A percentile compares a stretch with the other conserved stretches of the same genome.
Evolutionary conservation across 2,329 filamentous ascomycete species (phyloP).

Genomic region (Dryadomyces quercus-mongolicae): DNA sequence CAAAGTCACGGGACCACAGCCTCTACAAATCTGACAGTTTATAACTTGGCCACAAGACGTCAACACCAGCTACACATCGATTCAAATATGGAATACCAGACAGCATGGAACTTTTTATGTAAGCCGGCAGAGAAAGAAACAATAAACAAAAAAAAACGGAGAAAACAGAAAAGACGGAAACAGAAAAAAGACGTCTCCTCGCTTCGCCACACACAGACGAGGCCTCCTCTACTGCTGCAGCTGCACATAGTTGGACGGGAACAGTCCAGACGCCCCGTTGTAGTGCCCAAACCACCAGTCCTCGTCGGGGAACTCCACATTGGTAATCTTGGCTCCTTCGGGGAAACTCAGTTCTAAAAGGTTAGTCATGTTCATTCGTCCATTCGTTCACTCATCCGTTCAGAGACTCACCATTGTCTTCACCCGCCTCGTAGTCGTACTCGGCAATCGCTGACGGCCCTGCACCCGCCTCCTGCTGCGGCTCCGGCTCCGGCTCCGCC

Average conservation of each 20-base stretch:
- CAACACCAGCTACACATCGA: too few relatives aligned
- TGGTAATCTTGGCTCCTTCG: conserved; percentile 70
- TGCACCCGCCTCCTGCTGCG: conserved; percentile 18
- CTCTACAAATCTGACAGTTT: too few relatives aligned
- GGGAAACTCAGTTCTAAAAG: conserved; percentile 65
- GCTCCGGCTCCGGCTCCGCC: conserved; percentile 13
- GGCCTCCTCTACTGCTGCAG: conserved; percentile 23
- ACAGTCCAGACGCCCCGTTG: conserved; percentile 68
- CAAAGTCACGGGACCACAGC: too few relatives aligned
- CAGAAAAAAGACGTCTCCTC: background rate
- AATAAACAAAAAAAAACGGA: background rate
- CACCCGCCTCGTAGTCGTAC: conserved; percentile 94
- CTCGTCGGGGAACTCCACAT: conserved; percentile 90
- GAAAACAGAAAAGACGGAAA: background rate
- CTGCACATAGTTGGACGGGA: conserved; percentile 64
- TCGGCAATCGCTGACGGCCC: conserved; percentile 51
- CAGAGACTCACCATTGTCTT: conserved; percentile 64
- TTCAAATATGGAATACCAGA: background rate
- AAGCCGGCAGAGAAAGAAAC: conserved; percentile 1
- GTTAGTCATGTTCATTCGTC: conserved; percentile 12
- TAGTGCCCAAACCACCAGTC: conserved; percentile 97
- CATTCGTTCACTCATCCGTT: too few relatives aligned
- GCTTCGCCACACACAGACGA: background rate
- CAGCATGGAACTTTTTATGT: conserved; percentile 3
- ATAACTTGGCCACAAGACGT: too few relatives aligned